Percentiles rank a stretch among this genome's conserved stretches.
These are phyloP conservation scores for Trichoderma atrobrunneum DNA, from an alignment of 2,329 filamentous ascomycete species.

Conservation along the genomic window DNA sequence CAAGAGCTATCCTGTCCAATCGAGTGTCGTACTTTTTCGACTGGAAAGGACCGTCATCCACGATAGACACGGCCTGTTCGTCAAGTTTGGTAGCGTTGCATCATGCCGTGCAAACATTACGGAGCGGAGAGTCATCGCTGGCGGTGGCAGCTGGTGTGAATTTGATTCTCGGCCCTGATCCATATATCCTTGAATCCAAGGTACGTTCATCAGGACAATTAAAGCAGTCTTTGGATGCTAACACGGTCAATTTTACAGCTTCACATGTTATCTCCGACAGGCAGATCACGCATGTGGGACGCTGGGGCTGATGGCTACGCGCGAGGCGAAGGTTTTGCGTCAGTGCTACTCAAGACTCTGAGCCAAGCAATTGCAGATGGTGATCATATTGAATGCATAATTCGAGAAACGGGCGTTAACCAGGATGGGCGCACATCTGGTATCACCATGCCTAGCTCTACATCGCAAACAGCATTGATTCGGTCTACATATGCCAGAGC, in stretches of 20 bases:
- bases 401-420: neutral
- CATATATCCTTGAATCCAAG: neutral
- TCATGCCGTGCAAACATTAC: neutral
- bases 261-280: constrained; percentile 36
- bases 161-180: neutral
- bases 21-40: neutral
- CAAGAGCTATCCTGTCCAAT: neutral
- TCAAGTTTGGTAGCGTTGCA: neutral
- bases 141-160: neutral
- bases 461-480: neutral
- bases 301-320: constrained; percentile 4
- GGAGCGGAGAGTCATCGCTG: neutral
- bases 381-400: neutral
- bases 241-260: neutral
- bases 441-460: neutral
- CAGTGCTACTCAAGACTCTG: neutral
- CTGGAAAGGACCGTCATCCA: neutral
- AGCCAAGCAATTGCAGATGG: neutral
- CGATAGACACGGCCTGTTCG: neutral
- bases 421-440: neutral
- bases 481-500: neutral
- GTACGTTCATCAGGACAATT: neutral
- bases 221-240: neutral
- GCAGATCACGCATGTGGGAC: constrained; percentile 32
- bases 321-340: neutral